Base-by-base conservation (phyloP, 305 asterid species). In the Stenogyne calaminthoides region DNA sequence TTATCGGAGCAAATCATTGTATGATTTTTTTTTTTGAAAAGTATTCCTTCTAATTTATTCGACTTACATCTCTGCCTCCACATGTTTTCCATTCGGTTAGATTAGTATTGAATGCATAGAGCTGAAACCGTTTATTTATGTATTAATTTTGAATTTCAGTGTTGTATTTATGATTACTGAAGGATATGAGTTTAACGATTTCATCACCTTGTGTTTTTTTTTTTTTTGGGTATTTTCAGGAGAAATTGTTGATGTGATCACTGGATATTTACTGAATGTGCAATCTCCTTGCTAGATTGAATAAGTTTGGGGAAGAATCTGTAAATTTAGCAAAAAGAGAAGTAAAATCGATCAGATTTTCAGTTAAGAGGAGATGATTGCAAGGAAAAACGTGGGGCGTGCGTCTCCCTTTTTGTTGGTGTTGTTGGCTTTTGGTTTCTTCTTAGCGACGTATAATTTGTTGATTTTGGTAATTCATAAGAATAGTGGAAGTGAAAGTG, bases 381-480 rank as follows among this genome's bases (percentile, higher is more conserved):
- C 74, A 7, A 80, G 83, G 81, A 88, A 78, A 47, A 89, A 73
- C 59, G 75, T 66, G 68, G 90, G 89, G 75, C 83, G 86, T 29
- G 87, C 80, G 19, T 89, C 96, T 47, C 82, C 90, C 15, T 71
- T 84, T 20, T 63, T 89, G 70, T 78, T 92, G 81, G 85, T 88
- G 57, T 72, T 89, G 46, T 52, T 92, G 81, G 82, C 92, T 37
- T 78, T 89, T n/a, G 91, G 91, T 60, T 89, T 88, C 82, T 86
- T 89, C 76, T 39, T 92, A 14, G 95, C 86, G 0, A 87, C 94
- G 3, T 91, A 89, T 81, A 91, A 91, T 72, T 74, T 89, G 76
- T 58, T 84, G 56, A 83, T 84, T 56, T 52, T 84, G 80, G 69
- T 86, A 74, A 82, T 85, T 77, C 85, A 85, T 78, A 86, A 80